These are phyloP conservation scores for Daldinia vernicosa DNA, from an alignment of 495 filamentous ascomycete species.

Conservation along the genomic window DNA sequence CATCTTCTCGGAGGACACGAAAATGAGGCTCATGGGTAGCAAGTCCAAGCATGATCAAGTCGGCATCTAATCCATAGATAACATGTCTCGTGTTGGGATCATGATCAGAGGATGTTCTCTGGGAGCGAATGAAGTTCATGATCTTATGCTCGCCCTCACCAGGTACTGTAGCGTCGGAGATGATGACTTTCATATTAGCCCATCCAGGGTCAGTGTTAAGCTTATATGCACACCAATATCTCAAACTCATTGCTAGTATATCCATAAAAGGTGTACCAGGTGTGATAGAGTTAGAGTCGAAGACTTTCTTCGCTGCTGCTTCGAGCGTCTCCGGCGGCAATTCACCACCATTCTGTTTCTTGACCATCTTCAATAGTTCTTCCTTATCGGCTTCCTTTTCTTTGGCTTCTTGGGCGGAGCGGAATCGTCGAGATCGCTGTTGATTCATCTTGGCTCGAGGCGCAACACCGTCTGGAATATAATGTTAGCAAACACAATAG, in stretches of 20 bases:
- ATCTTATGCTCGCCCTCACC: slow-evolving; percentile 99
- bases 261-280: slow-evolving; percentile 99
- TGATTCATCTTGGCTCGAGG: slow-evolving; percentile 98
- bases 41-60: slow-evolving; percentile 98
- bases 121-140: slow-evolving; percentile 97
- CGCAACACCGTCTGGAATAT: slow-evolving; percentile 80
- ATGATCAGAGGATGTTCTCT: slow-evolving; percentile 87
- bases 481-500: slow-evolving; percentile 47
- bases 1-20: slow-evolving; percentile 94
- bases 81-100: slow-evolving; percentile 97
- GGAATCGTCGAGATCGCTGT: slow-evolving; percentile 89
- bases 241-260: slow-evolving; percentile 86
- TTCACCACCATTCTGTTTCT: slow-evolving; percentile 71
- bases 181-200: slow-evolving; percentile 96
- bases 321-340: slow-evolving; percentile 68
- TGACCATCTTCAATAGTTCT: slow-evolving; percentile 82
- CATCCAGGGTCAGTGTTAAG: slow-evolving; percentile 96
- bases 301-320: slow-evolving; percentile 84
- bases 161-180: slow-evolving; percentile 96
- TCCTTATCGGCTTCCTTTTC: slow-evolving; percentile 93
- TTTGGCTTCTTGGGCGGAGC: slow-evolving; percentile 90
- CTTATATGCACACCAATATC: slow-evolving; percentile 97
- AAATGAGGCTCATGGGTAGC: slow-evolving; percentile 98
- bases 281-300: slow-evolving; percentile 98
- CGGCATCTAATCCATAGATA: slow-evolving; percentile 94